These are phyloP conservation scores for Chytridiales sp. DNA, from an alignment of 371 early-diverging fungal genomes.

Conservation along the genomic window DNA sequence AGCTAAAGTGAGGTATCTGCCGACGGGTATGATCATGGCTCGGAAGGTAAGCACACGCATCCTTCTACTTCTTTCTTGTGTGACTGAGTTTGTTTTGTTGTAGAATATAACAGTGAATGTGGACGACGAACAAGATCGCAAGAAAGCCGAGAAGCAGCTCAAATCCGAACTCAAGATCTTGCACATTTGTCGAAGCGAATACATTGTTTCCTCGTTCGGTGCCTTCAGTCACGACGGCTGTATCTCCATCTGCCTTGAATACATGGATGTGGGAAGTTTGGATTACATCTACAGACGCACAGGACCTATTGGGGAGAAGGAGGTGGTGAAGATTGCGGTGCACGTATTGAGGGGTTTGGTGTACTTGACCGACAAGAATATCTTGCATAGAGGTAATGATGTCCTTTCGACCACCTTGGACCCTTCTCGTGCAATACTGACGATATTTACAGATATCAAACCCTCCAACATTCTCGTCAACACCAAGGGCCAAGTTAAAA, in stretches of 20 bases:
- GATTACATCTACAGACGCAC: slow-evolving; percentile 69
- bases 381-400: slow-evolving; percentile 73
- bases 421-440: neutral
- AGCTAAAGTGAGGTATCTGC: slow-evolving; percentile 73
- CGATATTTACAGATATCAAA: slow-evolving; percentile 58
- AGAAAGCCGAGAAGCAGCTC: slow-evolving; percentile 68
- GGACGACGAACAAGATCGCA: slow-evolving; percentile 22
- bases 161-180: slow-evolving; percentile 83
- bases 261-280: slow-evolving; percentile 43
- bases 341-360: slow-evolving; percentile 70
- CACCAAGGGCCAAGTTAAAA: slow-evolving; percentile 78
- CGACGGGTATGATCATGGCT: slow-evolving; percentile 80
- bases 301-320: slow-evolving; percentile 69
- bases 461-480: slow-evolving; percentile 88
- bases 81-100: no score
- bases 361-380: slow-evolving; percentile 79
- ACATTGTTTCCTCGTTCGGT: slow-evolving; percentile 89
- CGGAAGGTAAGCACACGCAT: no score
- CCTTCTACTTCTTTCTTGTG: neutral
- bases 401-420: neutral
- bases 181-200: slow-evolving; percentile 77
- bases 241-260: slow-evolving; percentile 90
- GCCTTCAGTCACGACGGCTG: slow-evolving; percentile 81
- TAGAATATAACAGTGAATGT: slow-evolving; percentile 27
- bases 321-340: slow-evolving; percentile 63